These are phyloP conservation scores for Marasmius tenuissimus DNA, from an alignment of 1,284 basidiomycete species.

Conservation along the genomic window DNA sequence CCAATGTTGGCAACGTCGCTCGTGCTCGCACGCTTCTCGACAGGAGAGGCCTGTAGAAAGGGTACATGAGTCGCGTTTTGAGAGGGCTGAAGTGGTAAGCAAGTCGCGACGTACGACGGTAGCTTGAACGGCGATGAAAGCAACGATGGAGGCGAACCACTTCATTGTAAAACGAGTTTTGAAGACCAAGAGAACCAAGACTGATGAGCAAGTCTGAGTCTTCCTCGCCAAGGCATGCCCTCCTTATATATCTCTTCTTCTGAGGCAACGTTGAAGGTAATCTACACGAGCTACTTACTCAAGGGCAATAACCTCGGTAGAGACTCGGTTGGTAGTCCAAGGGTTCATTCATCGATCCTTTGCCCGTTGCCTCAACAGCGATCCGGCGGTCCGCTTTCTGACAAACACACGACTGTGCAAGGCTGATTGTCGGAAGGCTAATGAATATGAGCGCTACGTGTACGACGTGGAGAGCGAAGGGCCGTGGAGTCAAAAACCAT, in stretches of 20 bases:
- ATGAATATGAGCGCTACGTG: no score
- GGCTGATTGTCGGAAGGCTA: no score
- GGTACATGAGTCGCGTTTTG: not conserved
- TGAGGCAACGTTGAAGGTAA: not conserved
- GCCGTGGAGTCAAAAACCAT: no score
- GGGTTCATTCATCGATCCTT: no score
- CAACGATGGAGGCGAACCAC: slow-evolving; percentile 28
- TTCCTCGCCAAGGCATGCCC: not conserved
- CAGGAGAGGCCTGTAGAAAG: slow-evolving; percentile 23
- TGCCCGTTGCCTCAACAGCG: no score
- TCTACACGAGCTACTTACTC: not conserved
- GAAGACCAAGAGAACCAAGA: not conserved
- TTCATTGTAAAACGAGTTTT: slow-evolving; percentile 16
- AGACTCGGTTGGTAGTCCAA: not conserved
- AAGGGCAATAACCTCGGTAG: not conserved
- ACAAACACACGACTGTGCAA: no score
- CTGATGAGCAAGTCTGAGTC: not conserved
- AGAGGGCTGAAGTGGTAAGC: not conserved
- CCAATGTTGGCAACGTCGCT: slow-evolving; percentile 41
- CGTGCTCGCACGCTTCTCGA: slow-evolving; percentile 32
- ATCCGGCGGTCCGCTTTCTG: no score
- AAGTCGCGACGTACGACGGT: slow-evolving; percentile 22
- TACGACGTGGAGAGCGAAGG: no score
- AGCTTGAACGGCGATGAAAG: slow-evolving; percentile 28
- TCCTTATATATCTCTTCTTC: not conserved